These are phyloP conservation scores for Tubosaeta brunneosetosa DNA, from an alignment of 768 basidiomycete species.

Conservation along the genomic window DNA sequence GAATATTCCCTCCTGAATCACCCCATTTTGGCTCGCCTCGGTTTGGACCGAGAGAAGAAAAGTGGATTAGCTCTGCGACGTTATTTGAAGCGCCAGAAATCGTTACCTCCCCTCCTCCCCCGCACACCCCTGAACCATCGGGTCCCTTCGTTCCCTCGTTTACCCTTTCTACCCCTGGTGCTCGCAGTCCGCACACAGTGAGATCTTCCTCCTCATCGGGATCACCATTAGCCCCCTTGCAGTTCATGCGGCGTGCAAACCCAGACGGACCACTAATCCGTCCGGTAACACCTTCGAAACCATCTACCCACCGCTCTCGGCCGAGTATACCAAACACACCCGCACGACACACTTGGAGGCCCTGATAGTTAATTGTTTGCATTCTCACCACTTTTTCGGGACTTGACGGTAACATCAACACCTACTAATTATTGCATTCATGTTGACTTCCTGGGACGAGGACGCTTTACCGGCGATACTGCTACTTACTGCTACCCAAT, in stretches of 20 bases:
- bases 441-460: slow-evolving; percentile 26
- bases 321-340: slow-evolving; percentile 42
- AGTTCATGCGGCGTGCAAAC: slow-evolving; percentile 81
- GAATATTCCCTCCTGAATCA: slow-evolving; percentile 60
- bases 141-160: slow-evolving; percentile 60
- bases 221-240: slow-evolving; percentile 74
- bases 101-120: slow-evolving; percentile 35
- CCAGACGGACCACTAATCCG: slow-evolving; percentile 48
- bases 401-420: slow-evolving; percentile 13
- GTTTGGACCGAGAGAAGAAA: slow-evolving; percentile 52
- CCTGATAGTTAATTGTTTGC: slow-evolving; percentile 35
- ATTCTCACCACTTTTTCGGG: slow-evolving; percentile 15
- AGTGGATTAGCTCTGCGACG: slow-evolving; percentile 80
- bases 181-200: slow-evolving; percentile 42
- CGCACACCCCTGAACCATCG: slow-evolving; percentile 66
- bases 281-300: slow-evolving; percentile 64
- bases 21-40: slow-evolving; percentile 41
- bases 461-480: slow-evolving; percentile 22
- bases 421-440: slow-evolving; percentile 27
- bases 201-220: slow-evolving; percentile 57
- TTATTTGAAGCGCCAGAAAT: slow-evolving; percentile 54
- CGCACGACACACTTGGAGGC: slow-evolving; percentile 60
- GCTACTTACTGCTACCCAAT: slow-evolving; percentile 17
- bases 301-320: slow-evolving; percentile 42
- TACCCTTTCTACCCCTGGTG: slow-evolving; percentile 47